phyloP scores from a whole-genome alignment of 192 early-diverging fungal species.

The Backusella circina region DNA sequence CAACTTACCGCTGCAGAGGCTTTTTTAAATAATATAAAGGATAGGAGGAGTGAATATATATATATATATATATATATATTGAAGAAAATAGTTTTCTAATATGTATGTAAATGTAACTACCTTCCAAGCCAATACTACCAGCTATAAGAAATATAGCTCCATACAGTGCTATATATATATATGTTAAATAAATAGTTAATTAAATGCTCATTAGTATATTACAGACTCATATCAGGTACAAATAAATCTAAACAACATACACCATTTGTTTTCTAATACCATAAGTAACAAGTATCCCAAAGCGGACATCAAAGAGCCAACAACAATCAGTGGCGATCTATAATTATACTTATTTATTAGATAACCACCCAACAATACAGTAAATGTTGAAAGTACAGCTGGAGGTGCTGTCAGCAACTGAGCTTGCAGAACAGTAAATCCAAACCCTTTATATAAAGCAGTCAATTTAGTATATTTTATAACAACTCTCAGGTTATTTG shows the following conservation, averaged over 20 bases:
- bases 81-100: no score
- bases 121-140: background rate
- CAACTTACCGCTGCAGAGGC: no score
- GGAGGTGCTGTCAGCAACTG: constrained; percentile 28
- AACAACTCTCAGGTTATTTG: background rate
- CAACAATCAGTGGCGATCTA: constrained; percentile 14
- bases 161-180: background rate
- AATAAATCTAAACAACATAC: background rate
- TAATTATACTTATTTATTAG: constrained; percentile 11
- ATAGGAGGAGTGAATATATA: no score
- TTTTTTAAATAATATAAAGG: no score
- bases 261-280: constrained; percentile 19
- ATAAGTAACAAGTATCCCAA: constrained; percentile 15
- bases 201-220: background rate
- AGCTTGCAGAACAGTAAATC: constrained; percentile 20
- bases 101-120: background rate
- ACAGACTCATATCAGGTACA: background rate
- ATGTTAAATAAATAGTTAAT: background rate
- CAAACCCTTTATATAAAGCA: constrained; percentile 8
- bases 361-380: constrained; percentile 12
- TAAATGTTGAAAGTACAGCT: constrained; percentile 6
- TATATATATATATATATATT: no score
- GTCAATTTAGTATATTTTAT: background rate
- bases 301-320: constrained; percentile 9
- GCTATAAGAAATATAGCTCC: background rate